Conservation (phyloP, 2,329 filamentous ascomycete species). For the Celoporthe dispersa region DNA sequence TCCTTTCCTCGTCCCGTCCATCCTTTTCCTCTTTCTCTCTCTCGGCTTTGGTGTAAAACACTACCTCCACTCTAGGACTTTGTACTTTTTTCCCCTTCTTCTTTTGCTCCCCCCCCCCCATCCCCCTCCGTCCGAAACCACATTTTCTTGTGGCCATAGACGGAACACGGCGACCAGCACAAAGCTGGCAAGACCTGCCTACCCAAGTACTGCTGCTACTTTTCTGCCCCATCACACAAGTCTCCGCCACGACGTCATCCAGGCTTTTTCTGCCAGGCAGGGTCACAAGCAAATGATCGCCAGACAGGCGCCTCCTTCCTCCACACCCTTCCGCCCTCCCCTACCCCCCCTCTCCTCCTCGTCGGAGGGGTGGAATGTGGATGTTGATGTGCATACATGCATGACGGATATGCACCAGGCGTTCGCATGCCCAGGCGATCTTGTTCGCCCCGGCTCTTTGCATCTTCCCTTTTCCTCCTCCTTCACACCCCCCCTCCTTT, state of each 20-base stretch:
- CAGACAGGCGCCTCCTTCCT: neutral
- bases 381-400: slow-evolving; percentile 3
- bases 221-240: neutral
- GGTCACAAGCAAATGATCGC: neutral
- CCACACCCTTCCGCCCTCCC: neutral
- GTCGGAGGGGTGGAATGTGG: neutral
- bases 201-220: neutral
- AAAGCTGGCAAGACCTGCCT: no score
- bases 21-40: neutral
- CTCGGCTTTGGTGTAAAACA: neutral
- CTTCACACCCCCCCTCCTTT: neutral
- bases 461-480: no score
- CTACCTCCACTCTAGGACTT: neutral
- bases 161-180: neutral
- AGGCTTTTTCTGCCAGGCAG: neutral
- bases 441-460: neutral
- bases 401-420: slow-evolving; percentile 9
- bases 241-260: neutral
- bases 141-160: neutral
- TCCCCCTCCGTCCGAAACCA: neutral
- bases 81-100: no score
- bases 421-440: slow-evolving; percentile 7
- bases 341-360: neutral
- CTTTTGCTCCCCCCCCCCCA: no score
- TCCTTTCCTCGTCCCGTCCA: neutral